Percentiles rank a stretch among this genome's conserved stretches.
These are phyloP conservation scores for Colletotrichum somersetense DNA, from an alignment of 2,329 filamentous ascomycete species.

Conservation along the genomic window DNA sequence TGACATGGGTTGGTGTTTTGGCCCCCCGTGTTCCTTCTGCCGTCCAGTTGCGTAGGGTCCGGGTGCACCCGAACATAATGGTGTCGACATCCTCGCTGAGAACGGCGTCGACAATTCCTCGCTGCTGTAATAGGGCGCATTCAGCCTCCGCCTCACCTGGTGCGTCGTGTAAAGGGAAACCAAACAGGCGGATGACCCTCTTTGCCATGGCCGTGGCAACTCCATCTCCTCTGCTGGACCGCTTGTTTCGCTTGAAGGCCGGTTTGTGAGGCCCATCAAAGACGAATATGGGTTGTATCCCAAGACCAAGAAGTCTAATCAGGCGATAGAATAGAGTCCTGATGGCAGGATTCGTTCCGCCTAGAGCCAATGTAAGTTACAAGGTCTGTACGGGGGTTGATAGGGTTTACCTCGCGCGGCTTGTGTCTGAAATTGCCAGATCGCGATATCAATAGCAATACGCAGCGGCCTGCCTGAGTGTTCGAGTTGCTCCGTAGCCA, in stretches of 20 bases:
- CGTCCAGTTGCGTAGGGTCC: constrained; percentile 86
- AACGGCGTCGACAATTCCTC: constrained; percentile 90
- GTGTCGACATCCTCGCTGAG: constrained; percentile 97
- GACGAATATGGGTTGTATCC: constrained; percentile 90
- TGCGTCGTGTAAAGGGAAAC: constrained; percentile 85
- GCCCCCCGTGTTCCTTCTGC: constrained; percentile 74
- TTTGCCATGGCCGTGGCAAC: constrained; percentile 83
- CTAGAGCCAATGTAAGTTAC: constrained; percentile 51
- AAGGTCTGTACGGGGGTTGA: neutral
- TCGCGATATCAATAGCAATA: constrained; percentile 92
- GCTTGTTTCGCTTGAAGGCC: constrained; percentile 88
- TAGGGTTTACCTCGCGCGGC: constrained; percentile 73
- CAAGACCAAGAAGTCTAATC: constrained; percentile 78
- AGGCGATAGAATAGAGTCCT: constrained; percentile 94
- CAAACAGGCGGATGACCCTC: constrained; percentile 85
- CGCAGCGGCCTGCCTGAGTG: constrained; percentile 79
- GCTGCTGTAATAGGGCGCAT: constrained; percentile 85
- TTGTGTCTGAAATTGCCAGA: constrained; percentile 97
- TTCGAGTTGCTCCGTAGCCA: constrained; percentile 83
- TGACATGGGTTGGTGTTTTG: constrained; percentile 86
- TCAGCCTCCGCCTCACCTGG: constrained; percentile 97
- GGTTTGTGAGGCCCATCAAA: constrained; percentile 92
- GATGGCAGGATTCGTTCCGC: constrained; percentile 89
- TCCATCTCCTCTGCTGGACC: constrained; percentile 72
- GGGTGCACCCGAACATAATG: constrained; percentile 92